phyloP scores from a whole-genome alignment of 441 rosid genomes.

The Adansonia gregorii region DNA sequence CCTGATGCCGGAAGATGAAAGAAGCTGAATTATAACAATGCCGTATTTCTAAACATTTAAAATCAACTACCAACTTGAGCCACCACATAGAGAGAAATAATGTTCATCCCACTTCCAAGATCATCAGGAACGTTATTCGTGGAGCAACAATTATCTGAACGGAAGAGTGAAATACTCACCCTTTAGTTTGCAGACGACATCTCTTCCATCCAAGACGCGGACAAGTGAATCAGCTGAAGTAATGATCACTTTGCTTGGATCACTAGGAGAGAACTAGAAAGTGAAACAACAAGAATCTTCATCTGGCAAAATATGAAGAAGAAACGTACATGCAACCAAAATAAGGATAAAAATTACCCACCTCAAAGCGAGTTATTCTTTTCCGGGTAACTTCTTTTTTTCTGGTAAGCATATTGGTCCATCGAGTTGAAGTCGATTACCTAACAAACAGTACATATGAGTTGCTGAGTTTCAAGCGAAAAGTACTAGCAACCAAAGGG shows the following conservation, averaged over 20 bases:
- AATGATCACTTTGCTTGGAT: constrained; percentile 58
- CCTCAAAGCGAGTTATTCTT: constrained; percentile 70
- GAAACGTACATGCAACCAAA: neutral
- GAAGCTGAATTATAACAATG: constrained; percentile 10
- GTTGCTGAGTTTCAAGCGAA: constrained; percentile 8
- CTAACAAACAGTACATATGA: constrained; percentile 35
- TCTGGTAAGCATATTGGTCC: constrained; percentile 42
- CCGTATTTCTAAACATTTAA: constrained; percentile 32
- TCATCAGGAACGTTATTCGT: neutral
- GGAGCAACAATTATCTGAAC: too few relatives aligned
- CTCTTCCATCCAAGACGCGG: constrained; percentile 48
- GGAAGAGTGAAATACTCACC: constrained; percentile 35
- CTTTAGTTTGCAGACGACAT: constrained; percentile 55
- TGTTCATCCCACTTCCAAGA: constrained; percentile 4
- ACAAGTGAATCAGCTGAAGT: constrained; percentile 69
- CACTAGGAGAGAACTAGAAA: constrained; percentile 55
- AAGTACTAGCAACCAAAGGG: constrained; percentile 5
- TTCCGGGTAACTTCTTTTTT: constrained; percentile 58
- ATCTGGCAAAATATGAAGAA: neutral
- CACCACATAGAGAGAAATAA: neutral
- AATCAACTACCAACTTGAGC: neutral
- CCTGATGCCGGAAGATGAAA: constrained; percentile 52
- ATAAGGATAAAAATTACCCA: constrained; percentile 15
- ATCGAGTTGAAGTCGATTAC: constrained; percentile 51
- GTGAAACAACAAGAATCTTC: constrained; percentile 19